These are phyloP conservation scores for Bertia moriformis DNA, from an alignment of 2,329 filamentous ascomycete species.

Conservation along the genomic window DNA sequence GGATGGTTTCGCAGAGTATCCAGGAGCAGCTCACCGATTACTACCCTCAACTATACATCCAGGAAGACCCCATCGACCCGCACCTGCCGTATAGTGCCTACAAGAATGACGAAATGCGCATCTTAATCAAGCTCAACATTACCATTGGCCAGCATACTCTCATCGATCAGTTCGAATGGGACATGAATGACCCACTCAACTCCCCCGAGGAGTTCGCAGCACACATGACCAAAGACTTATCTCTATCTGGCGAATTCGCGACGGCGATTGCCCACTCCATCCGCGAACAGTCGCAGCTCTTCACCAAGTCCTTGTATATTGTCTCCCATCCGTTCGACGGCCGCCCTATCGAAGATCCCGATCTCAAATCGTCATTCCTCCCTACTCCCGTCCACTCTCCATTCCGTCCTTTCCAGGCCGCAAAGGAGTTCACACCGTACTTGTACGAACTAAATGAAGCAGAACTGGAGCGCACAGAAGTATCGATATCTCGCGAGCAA, in stretches of 20 bases:
- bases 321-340: slow-evolving; percentile 92
- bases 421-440: slow-evolving; percentile 87
- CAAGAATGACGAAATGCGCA: slow-evolving; percentile 98
- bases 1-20: slow-evolving; percentile 53
- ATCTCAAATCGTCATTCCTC: slow-evolving; percentile 73
- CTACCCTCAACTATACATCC: slow-evolving; percentile 78
- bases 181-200: slow-evolving; percentile 88
- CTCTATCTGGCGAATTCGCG: slow-evolving; percentile 85
- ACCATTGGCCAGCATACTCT: slow-evolving; percentile 90
- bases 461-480: slow-evolving; percentile 78
- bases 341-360: slow-evolving; percentile 78
- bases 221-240: slow-evolving; percentile 78
- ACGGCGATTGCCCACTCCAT: slow-evolving; percentile 97
- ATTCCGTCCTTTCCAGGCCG: slow-evolving; percentile 80
- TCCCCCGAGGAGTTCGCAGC: slow-evolving; percentile 87
- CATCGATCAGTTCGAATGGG: slow-evolving; percentile 97
- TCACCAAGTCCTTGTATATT: slow-evolving; percentile 83
- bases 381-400: slow-evolving; percentile 69
- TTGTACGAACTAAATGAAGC: slow-evolving; percentile 86
- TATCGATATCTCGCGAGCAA: slow-evolving; percentile 86
- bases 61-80: slow-evolving; percentile 80
- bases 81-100: slow-evolving; percentile 83
- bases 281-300: slow-evolving; percentile 86
- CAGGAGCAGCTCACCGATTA: slow-evolving; percentile 85
- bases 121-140: slow-evolving; percentile 90